Percentiles rank a stretch among this genome's conserved stretches.
phyloP scores from a whole-genome alignment of 768 basidiomycete genomes.

The Naganishia randhawae region DNA sequence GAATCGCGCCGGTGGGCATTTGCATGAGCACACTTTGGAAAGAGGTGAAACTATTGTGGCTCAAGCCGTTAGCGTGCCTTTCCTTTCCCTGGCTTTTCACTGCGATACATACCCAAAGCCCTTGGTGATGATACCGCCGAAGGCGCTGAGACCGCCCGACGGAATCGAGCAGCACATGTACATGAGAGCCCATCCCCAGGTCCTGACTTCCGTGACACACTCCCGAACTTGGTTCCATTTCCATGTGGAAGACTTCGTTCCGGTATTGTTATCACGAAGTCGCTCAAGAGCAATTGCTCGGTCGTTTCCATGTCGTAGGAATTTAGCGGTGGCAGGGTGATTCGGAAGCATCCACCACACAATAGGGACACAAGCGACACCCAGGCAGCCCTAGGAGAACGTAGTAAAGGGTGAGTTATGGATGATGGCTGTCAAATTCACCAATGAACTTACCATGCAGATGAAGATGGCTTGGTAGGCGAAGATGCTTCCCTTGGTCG shows the following conservation, averaged over 20 bases:
- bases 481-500: neutral
- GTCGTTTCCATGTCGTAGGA: conserved; percentile 43
- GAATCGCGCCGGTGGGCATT: conserved; percentile 27
- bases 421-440: conserved; percentile 26
- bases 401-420: no score
- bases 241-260: conserved; percentile 39
- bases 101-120: no score
- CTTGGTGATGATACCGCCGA: conserved; percentile 42
- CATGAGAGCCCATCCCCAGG: conserved; percentile 31
- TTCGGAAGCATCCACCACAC: conserved; percentile 45
- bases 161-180: conserved; percentile 38
- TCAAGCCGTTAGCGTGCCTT: no score
- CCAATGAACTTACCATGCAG: conserved; percentile 2
- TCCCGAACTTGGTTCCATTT: conserved; percentile 46
- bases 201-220: conserved; percentile 45
- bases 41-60: no score
- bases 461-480: conserved; percentile 28
- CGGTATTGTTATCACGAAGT: conserved; percentile 47
- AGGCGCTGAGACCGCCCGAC: conserved; percentile 26
- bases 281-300: conserved; percentile 46
- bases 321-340: conserved; percentile 47
- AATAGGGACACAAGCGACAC: conserved; percentile 33
- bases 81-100: no score
- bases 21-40: conserved; percentile 25
- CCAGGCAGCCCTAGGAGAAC: conserved; percentile 31